A percentile compares a stretch with the other conserved stretches of the same genome.
Conservation (phyloP, 1,139 yeast species). For the Saccharomyces hybrid region DNA sequence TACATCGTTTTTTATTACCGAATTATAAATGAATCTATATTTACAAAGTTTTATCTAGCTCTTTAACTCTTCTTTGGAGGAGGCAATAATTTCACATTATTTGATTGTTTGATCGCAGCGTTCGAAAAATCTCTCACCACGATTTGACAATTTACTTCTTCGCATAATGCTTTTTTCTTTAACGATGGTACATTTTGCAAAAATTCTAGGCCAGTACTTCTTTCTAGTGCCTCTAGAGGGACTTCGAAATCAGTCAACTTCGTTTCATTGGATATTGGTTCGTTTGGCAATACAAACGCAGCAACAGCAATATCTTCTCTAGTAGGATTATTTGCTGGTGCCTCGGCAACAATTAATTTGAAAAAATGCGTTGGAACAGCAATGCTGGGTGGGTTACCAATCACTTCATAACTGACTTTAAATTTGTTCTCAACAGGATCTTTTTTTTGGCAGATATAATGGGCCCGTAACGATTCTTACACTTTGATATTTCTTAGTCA, state of each 20-base stretch:
- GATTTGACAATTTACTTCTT: constrained; percentile 70
- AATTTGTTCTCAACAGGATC: constrained; percentile 69
- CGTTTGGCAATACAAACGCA: constrained; percentile 91
- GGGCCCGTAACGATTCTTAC: constrained; percentile 94
- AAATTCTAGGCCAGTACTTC: constrained; percentile 77
- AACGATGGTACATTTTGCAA: constrained; percentile 57
- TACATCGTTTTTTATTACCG: neutral
- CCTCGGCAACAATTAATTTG: constrained; percentile 82
- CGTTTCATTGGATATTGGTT: constrained; percentile 55
- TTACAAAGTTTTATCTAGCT: constrained; percentile 23
- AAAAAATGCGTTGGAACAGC: constrained; percentile 98
- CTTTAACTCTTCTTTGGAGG: constrained; percentile 28
- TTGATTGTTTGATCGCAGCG: constrained; percentile 34
- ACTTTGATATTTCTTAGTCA: constrained; percentile 58
- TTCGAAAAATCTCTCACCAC: constrained; percentile 74
- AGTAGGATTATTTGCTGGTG: constrained; percentile 34
- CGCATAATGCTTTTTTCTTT: constrained; percentile 63
- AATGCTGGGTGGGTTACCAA: constrained; percentile 92
- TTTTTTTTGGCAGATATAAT: constrained; percentile 69
- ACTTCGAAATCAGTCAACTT: constrained; percentile 75
- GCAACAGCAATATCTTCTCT: constrained; percentile 60
- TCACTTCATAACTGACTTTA: constrained; percentile 80
- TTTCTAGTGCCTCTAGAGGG: constrained; percentile 83
- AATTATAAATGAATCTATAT: neutral
- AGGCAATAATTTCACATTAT: constrained; percentile 29